Conservation (phyloP, 2,329 filamentous ascomycete genomes). For the Diaporthe longicolla region DNA sequence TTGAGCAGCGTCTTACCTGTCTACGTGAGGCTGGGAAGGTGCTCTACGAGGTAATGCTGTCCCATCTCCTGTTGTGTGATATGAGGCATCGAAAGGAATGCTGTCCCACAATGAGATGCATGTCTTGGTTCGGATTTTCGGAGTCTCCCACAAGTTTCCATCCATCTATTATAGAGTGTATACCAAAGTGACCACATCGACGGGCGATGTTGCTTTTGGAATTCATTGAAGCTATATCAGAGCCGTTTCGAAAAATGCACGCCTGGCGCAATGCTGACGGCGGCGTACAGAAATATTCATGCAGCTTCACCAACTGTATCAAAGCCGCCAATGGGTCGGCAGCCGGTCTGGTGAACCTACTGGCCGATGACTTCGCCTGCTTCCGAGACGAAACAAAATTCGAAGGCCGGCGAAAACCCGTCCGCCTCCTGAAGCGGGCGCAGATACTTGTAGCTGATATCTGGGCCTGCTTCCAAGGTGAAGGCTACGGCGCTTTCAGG, state of each 20-base stretch:
- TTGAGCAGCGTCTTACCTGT: constrained; percentile 82
- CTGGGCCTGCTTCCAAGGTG: constrained; percentile 94
- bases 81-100: neutral
- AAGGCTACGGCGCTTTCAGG: constrained; percentile 82
- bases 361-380: constrained; percentile 85
- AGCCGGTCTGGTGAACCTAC: constrained; percentile 85
- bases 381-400: constrained; percentile 87
- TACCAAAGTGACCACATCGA: neutral
- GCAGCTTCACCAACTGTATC: constrained; percentile 81
- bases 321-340: constrained; percentile 83
- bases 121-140: neutral
- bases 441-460: constrained; percentile 97
- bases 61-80: neutral
- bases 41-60: constrained; percentile 76
- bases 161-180: neutral
- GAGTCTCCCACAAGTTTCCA: neutral
- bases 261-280: constrained; percentile 41
- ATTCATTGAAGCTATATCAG: neutral
- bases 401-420: constrained; percentile 75
- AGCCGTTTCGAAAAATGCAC: constrained; percentile 26
- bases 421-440: constrained; percentile 92
- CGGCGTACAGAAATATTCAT: constrained; percentile 75
- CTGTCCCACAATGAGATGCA: neutral
- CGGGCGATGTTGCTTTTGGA: neutral
- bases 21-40: constrained; percentile 87